Evolutionary conservation across 768 basidiomycete genomes (phyloP).

Genomic region (Pleurotus salmoneostramineus): DNA sequence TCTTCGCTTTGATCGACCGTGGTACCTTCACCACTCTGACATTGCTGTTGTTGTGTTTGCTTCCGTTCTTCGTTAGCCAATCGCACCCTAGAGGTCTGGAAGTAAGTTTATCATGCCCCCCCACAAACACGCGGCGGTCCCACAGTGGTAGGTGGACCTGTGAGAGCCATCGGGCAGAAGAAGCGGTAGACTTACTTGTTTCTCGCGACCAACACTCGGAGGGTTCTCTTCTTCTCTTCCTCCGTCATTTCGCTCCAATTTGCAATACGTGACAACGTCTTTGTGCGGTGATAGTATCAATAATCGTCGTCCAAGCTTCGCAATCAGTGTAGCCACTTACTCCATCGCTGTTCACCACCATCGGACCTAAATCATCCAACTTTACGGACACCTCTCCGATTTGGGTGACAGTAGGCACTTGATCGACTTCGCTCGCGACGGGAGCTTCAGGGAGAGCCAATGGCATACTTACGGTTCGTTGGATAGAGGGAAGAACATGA

Average conservation of each 20-base stretch:
- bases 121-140: too few relatives aligned
- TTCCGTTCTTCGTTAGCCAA: constrained; percentile 4
- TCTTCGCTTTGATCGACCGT: background rate
- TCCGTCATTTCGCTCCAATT: constrained; percentile 62
- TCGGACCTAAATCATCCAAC: constrained; percentile 58
- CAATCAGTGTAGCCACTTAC: constrained; percentile 27
- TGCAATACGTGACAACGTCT: constrained; percentile 64
- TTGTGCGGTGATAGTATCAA: background rate
- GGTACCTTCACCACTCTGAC: background rate
- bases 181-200: constrained; percentile 34
- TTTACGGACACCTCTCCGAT: constrained; percentile 30
- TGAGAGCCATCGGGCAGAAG: background rate
- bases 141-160: too few relatives aligned
- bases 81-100: background rate
- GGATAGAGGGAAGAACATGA: too few relatives aligned
- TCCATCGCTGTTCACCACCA: constrained; percentile 68
- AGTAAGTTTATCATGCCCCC: too few relatives aligned
- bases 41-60: background rate
- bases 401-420: constrained; percentile 4
- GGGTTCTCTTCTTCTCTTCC: constrained; percentile 51
- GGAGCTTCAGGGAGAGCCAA: background rate
- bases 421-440: background rate
- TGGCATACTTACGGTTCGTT: background rate
- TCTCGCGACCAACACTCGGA: constrained; percentile 48
- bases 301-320: background rate